Evolutionary conservation across 805 yeast genomes (phyloP).

Genomic region (Scheffersomyces spartinae): DNA sequence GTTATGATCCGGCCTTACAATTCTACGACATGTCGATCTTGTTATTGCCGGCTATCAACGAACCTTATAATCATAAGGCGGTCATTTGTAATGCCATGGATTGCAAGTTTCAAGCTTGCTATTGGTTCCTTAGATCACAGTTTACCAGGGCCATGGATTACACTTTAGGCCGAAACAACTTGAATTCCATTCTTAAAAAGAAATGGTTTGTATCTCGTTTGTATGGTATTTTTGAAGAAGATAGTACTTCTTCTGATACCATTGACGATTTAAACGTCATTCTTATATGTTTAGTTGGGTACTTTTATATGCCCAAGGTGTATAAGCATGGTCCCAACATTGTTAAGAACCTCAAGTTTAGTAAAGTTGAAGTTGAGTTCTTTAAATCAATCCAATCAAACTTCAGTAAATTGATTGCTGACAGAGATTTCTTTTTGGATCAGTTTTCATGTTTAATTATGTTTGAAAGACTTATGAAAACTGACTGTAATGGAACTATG

Average conservation of each 20-base stretch:
- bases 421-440: too few relatives aligned
- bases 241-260: slow-evolving; percentile 3
- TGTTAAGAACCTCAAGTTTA: slow-evolving; percentile 10
- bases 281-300: slow-evolving; percentile 22
- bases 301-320: slow-evolving; percentile 17
- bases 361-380: slow-evolving; percentile 14
- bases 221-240: slow-evolving; percentile 8
- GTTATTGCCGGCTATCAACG: slow-evolving; percentile 57
- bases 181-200: slow-evolving; percentile 26
- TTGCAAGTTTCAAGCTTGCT: slow-evolving; percentile 35
- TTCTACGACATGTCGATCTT: slow-evolving; percentile 41
- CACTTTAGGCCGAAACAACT: slow-evolving; percentile 35
- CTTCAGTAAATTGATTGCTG: too few relatives aligned
- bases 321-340: slow-evolving; percentile 13
- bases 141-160: slow-evolving; percentile 39
- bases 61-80: slow-evolving; percentile 51
- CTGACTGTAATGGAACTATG: too few relatives aligned
- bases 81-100: slow-evolving; percentile 29
- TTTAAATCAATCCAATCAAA: too few relatives aligned
- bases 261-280: slow-evolving; percentile 9
- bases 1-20: slow-evolving; percentile 14
- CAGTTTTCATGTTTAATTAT: too few relatives aligned
- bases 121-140: slow-evolving; percentile 45
- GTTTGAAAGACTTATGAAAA: too few relatives aligned
- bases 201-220: slow-evolving; percentile 19